Conservation (phyloP, 2,329 filamentous ascomycete genomes). For the Chaetomium sp. region DNA sequence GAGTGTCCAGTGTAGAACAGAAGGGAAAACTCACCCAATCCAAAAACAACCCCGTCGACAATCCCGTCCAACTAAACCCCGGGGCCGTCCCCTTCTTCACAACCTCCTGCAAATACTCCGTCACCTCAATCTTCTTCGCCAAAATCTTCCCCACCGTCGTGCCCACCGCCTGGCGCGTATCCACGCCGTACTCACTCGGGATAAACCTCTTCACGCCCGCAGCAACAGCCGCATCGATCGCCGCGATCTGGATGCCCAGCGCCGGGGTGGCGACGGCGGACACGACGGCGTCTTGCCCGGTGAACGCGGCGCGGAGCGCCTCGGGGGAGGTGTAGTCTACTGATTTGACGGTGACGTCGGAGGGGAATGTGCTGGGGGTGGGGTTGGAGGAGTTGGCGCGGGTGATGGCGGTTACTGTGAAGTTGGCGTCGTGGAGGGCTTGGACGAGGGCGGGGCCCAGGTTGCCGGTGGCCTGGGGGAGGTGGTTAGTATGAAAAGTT, state of each 20-base stretch:
- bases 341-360: constrained; percentile 36
- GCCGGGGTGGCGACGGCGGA: constrained; percentile 40
- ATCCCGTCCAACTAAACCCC: constrained; percentile 51
- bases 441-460: constrained; percentile 28
- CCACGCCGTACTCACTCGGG: constrained; percentile 46
- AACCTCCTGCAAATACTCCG: constrained; percentile 48
- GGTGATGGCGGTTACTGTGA: constrained; percentile 46
- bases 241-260: constrained; percentile 38
- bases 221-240: constrained; percentile 49
- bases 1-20: constrained; percentile 19
- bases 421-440: constrained; percentile 31
- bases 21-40: constrained; percentile 44
- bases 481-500: not conserved
- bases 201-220: constrained; percentile 53
- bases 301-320: constrained; percentile 41
- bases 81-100: constrained; percentile 33
- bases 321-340: constrained; percentile 39
- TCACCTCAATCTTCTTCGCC: constrained; percentile 25
- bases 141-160: constrained; percentile 26
- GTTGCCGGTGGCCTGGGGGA: constrained; percentile 28
- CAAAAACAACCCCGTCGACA: constrained; percentile 55
- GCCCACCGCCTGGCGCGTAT: constrained; percentile 25
- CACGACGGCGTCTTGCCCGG: constrained; percentile 50
- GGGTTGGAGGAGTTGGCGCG: constrained; percentile 40
- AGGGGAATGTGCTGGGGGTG: constrained; percentile 24